A percentile compares a stretch with the other conserved stretches of the same genome.
Evolutionary conservation across 176 grass and related monocot species (phyloP).

Genomic region (Lolium multiflorum): DNA sequence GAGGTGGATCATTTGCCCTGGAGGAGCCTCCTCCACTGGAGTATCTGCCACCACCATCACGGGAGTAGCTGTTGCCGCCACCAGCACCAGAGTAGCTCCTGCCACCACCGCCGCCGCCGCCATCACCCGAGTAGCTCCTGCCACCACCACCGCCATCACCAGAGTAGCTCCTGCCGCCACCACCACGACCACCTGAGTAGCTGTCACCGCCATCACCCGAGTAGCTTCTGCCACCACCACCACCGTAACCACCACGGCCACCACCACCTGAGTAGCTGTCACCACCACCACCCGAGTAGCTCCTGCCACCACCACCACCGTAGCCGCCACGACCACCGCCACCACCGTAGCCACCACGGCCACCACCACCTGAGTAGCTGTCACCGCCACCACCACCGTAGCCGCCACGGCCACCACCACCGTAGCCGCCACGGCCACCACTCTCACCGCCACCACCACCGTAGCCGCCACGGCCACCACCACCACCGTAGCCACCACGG

Average conservation of each 20-base stretch:
- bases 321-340: no score
- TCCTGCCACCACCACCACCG: no score
- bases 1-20: constrained; percentile 25
- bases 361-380: not conserved
- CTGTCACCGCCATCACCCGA: no score
- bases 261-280: no score
- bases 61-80: not conserved
- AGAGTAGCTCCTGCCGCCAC: no score
- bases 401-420: constrained; percentile 27
- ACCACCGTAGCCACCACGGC: no score
- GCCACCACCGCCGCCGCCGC: not conserved
- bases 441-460: not conserved
- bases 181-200: no score
- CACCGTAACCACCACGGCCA: no score
- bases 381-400: constrained; percentile 6
- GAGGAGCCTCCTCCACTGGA: constrained; percentile 28
- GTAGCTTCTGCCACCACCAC: no score
- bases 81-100: not conserved
- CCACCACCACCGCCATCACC: constrained; percentile 7
- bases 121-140: not conserved
- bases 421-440: constrained; percentile 28
- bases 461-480: no score
- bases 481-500: constrained; percentile 22
- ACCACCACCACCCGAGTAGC: no score
- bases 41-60: constrained; percentile 15